These are phyloP conservation scores for Akebia trifoliata DNA, from an alignment of 164 flowering plant genomes.

Conservation along the genomic window DNA sequence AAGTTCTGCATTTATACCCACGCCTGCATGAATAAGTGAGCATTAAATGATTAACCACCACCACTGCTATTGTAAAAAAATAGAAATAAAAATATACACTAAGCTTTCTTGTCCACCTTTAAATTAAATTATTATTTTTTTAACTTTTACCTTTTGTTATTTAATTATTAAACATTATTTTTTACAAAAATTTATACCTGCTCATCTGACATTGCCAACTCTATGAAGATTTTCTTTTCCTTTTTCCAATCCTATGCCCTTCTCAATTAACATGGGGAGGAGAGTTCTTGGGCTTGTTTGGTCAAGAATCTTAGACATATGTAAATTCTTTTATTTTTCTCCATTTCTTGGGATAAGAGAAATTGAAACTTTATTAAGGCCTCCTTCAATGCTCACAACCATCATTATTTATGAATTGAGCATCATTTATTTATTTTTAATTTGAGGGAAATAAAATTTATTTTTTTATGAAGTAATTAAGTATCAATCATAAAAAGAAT, in stretches of 20 bases:
- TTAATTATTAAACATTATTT: neutral
- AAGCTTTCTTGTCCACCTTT: conserved; percentile 5
- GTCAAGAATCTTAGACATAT: conserved; percentile 6
- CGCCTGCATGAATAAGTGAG: conserved; percentile 84
- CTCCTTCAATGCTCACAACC: too few relatives aligned
- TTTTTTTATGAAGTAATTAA: too few relatives aligned
- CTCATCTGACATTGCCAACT: conserved; percentile 48
- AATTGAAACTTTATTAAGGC: neutral
- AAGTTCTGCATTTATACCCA: conserved; percentile 75
- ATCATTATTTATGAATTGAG: too few relatives aligned
- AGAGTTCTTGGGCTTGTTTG: conserved; percentile 13
- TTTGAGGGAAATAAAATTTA: too few relatives aligned
- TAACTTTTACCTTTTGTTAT: neutral
- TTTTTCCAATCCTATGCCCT: conserved; percentile 5
- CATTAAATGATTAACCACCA: conserved; percentile 92
- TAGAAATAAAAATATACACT: conserved; percentile 5
- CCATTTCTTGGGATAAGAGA: conserved; percentile 1
- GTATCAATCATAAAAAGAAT: too few relatives aligned
- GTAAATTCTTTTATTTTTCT: conserved; percentile 1
- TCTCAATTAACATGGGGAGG: conserved; percentile 12
- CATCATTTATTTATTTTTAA: too few relatives aligned
- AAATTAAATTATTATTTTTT: neutral
- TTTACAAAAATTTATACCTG: conserved; percentile 6
- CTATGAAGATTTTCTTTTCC: conserved; percentile 7
- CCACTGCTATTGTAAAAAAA: conserved; percentile 49